These are phyloP conservation scores for Aspergillus bridgeri DNA, from an alignment of 495 filamentous ascomycete genomes.

Conservation along the genomic window DNA sequence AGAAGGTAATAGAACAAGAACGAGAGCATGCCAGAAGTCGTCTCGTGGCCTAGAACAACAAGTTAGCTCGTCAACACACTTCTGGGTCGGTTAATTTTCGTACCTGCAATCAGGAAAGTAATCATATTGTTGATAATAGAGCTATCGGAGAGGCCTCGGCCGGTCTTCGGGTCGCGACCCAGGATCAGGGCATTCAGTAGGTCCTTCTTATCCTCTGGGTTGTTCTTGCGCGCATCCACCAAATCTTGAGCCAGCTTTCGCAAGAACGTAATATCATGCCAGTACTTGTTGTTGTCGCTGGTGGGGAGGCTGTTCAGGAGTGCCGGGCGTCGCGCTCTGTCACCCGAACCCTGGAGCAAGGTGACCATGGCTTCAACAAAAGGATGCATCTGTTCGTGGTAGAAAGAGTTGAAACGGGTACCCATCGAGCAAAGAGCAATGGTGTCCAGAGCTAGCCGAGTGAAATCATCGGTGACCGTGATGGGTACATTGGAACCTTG, in stretches of 20 bases:
- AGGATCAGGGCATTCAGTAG: conserved; percentile 67
- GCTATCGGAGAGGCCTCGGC: conserved; percentile 55
- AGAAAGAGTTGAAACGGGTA: conserved; percentile 73
- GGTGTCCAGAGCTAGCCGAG: conserved; percentile 68
- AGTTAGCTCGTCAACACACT: conserved; percentile 11
- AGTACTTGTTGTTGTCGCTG: conserved; percentile 54
- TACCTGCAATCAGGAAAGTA: conserved; percentile 63
- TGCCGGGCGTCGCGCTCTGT: conserved; percentile 47
- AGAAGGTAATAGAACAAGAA: conserved; percentile 58
- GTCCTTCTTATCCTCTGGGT: conserved; percentile 61
- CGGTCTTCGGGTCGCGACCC: conserved; percentile 64
- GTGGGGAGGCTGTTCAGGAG: conserved; percentile 49
- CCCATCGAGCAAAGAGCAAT: conserved; percentile 72
- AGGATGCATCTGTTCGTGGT: conserved; percentile 61
- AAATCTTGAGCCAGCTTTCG: conserved; percentile 55
- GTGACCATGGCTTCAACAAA: conserved; percentile 64
- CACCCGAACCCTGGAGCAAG: conserved; percentile 53
- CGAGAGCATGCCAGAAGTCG: conserved; percentile 58
- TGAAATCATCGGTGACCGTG: conserved; percentile 66
- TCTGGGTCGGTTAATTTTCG: neutral
- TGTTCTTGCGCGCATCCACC: conserved; percentile 52
- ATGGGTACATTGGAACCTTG: conserved; percentile 56
- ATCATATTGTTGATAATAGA: conserved; percentile 68
- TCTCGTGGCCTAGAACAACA: conserved; percentile 60
- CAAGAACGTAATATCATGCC: conserved; percentile 54